Evolutionary conservation across 768 basidiomycete genomes (phyloP).

Genomic region (Mrakia blollopis): DNA sequence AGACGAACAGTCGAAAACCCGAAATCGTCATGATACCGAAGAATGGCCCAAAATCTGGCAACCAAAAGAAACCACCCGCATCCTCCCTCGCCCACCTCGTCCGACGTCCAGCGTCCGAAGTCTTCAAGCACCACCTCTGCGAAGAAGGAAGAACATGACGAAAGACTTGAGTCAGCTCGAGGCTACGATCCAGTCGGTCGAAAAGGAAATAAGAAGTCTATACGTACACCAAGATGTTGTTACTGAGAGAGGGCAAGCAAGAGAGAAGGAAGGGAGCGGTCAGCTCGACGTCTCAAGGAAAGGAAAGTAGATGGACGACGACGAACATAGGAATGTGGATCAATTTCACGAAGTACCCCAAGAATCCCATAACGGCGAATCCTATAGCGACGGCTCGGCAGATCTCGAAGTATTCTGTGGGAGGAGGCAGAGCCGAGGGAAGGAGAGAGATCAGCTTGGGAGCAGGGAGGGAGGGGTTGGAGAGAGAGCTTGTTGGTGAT

Average conservation of each 20-base stretch:
- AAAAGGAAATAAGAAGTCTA: not conserved
- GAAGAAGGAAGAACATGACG: not conserved
- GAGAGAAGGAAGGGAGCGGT: not conserved
- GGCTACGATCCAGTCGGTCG: conserved; percentile 37
- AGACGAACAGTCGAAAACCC: too few relatives aligned
- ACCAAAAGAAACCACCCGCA: not conserved
- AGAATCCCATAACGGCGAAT: conserved; percentile 98
- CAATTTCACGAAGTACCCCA: conserved; percentile 97
- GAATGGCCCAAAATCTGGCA: not conserved
- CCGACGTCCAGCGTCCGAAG: conserved; percentile 3
- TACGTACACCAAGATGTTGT: conserved; percentile 95
- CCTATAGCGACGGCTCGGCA: conserved; percentile 95
- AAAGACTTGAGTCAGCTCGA: not conserved
- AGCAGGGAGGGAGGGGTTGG: not conserved
- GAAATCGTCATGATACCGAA: not conserved
- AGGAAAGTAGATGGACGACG: not conserved
- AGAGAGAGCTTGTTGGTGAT: not conserved
- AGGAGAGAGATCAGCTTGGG: not conserved
- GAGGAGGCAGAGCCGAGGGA: conserved; percentile 3
- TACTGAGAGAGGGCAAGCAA: conserved; percentile 52
- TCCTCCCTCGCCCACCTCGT: not conserved
- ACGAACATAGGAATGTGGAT: conserved; percentile 97
- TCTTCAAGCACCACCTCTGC: conserved; percentile 73
- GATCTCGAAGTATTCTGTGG: conserved; percentile 83
- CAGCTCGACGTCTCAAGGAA: not conserved